Evolutionary conservation across 768 basidiomycete species (phyloP), one percentile per base, ranked within the genome.

Genomic region (Calocybe indica): DNA sequence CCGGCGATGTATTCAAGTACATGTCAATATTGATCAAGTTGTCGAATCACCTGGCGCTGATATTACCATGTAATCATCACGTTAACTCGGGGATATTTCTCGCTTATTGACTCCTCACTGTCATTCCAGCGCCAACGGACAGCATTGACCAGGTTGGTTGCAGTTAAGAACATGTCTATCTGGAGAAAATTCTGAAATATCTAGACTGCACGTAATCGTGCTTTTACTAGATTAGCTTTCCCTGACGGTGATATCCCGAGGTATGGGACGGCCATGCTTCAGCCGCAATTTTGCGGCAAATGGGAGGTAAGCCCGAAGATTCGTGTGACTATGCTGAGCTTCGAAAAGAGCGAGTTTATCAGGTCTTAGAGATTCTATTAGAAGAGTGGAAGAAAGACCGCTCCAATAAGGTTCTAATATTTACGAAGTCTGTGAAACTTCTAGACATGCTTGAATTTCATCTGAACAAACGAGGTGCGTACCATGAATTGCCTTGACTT

Each of bases 361-460:
- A 92, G 88, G 78, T 89, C 0, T 69, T 93, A 6, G 73, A 83
- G 49, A 68, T 71, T 6, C 67, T 88, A 2, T 68, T 97, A 14
- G 76, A 74, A 40, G 76, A 83, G 39, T 83, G 84, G 78, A 75
- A 77, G 56, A 78, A 77, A 55, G 81, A 83, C 40, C 57, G 56
- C 6, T 72, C 76, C 0, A 93, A 89, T 66, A 97, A 96, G 67
- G 91, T 96, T 36, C 72, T 97, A 37, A 83, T 97, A 49, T 97
- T 97, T 66, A 93, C 92, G 2, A 92, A 92, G 62, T 88, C 90
- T 1, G 89, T 94, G 47, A 92, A 93, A 61, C 67, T 97, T 22
- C 71, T 97, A 9, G 85, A 88, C 12, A 91, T 93, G 82, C 66
- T 96, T 28, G 79, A 86, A 33, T 85, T 80, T 55, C 86, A 89